Percentiles rank a stretch among this genome's conserved stretches.
Evolutionary conservation across 2,329 filamentous ascomycete genomes (phyloP).

Genomic region (Ophiostoma triangulosporum): DNA sequence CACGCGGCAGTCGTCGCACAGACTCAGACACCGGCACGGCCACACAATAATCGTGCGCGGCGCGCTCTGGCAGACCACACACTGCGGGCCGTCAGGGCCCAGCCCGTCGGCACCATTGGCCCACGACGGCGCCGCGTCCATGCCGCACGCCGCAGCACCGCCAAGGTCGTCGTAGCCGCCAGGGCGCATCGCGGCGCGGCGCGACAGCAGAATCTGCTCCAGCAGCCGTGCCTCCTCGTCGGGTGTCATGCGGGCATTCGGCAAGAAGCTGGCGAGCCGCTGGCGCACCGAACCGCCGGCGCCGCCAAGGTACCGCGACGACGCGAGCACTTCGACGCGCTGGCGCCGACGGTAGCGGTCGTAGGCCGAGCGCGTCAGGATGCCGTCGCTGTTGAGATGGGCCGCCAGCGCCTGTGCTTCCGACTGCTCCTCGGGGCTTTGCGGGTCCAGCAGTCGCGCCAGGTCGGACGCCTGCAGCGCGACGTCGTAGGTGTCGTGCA

Average conservation of each 20-base stretch:
- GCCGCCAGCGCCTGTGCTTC: slow-evolving; percentile 72
- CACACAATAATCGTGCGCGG: slow-evolving; percentile 83
- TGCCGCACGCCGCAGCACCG: background rate
- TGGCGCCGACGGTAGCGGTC: slow-evolving; percentile 53
- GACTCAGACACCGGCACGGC: slow-evolving; percentile 87
- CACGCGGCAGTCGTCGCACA: slow-evolving; percentile 91
- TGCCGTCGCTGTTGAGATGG: slow-evolving; percentile 55
- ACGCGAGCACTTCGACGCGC: slow-evolving; percentile 50
- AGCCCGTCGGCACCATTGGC: slow-evolving; percentile 59
- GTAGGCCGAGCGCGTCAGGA: slow-evolving; percentile 74
- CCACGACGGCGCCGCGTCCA: slow-evolving; percentile 34
- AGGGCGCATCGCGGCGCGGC: slow-evolving; percentile 21
- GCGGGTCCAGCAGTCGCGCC: slow-evolving; percentile 69
- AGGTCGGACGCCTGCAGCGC: slow-evolving; percentile 55
- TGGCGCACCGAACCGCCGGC: slow-evolving; percentile 14
- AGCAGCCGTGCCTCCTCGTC: slow-evolving; percentile 49
- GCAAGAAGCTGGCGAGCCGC: slow-evolving; percentile 18
- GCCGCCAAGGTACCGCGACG: slow-evolving; percentile 15
- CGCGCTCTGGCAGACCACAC: slow-evolving; percentile 83
- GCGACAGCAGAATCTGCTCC: slow-evolving; percentile 45
- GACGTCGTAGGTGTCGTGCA: slow-evolving; percentile 33
- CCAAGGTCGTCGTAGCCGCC: slow-evolving; percentile 2
- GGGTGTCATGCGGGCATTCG: slow-evolving; percentile 30
- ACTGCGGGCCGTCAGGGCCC: slow-evolving; percentile 61
- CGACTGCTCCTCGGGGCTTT: slow-evolving; percentile 60